Evolutionary conservation across 2,329 filamentous ascomycete genomes (phyloP).

Genomic region (Penicillium sp.): DNA sequence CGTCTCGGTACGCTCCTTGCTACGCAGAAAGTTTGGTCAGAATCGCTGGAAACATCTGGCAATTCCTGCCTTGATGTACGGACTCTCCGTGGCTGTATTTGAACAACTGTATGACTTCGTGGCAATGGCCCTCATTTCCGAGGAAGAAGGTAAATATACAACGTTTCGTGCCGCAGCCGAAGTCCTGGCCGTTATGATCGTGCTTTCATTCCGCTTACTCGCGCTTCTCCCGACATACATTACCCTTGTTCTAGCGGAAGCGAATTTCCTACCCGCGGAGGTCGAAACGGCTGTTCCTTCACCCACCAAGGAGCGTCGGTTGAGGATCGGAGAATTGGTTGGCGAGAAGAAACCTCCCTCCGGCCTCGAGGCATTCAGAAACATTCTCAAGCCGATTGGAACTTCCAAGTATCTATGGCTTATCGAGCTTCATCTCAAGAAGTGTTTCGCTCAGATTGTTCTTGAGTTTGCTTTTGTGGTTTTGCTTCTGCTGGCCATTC

Average conservation of each 20-base stretch:
- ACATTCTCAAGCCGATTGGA: background rate
- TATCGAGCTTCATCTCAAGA: slow-evolving; percentile 8
- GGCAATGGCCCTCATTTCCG: background rate
- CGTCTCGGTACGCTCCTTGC: background rate
- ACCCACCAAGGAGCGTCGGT: background rate
- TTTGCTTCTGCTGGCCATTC: background rate
- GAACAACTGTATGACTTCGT: background rate
- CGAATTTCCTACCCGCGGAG: background rate
- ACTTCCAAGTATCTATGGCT: background rate
- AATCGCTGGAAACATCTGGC: background rate
- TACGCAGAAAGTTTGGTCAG: background rate
- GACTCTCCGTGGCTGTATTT: background rate
- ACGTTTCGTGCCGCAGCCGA: background rate
- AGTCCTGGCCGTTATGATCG: background rate
- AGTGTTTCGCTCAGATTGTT: slow-evolving; percentile 1
- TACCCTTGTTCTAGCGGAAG: background rate
- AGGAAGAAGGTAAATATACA: background rate
- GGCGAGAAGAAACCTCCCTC: background rate
- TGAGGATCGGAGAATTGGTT: background rate
- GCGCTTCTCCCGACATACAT: background rate
- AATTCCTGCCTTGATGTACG: background rate
- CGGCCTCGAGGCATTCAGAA: background rate
- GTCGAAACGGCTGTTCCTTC: slow-evolving; percentile 3
- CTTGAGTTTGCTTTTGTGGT: background rate
- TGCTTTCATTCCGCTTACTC: background rate